Base-by-base conservation (phyloP, 2,329 filamentous ascomycete species). In the Monilinia laxa region DNA sequence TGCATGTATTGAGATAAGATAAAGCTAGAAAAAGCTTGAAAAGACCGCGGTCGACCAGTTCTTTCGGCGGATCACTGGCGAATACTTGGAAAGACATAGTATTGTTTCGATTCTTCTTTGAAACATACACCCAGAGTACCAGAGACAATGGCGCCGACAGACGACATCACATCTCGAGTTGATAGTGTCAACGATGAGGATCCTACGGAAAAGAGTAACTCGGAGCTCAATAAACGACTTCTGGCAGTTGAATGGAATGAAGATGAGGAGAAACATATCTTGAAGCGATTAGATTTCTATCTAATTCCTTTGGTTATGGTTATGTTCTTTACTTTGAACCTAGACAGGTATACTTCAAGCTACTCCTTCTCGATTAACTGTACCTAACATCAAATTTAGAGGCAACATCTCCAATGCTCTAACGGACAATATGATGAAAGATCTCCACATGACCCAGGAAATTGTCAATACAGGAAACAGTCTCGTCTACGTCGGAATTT, bases 351-450 rank as follows among this genome's bases (percentile, higher is more conserved):
- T 31, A n/a, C 5, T 16, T 20, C n/a, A 60, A 35, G 42, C 2
- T 28, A n/a, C 25, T 25, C 16, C 20, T 23, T 38, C 40, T 14
- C 20, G 12, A 38, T 38, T 0, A 28, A 35, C 0, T 38, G n/a
- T 23, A 4, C 3, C 42, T 64, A 58, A 64, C 14, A 11, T 10
- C 4, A 14, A 6, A 54, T 14, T 3, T n/a, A 64, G 62, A 58
- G 62, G 62, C 42, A 89, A 88, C 70, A 80, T 88, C 14, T 69
- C 71, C 4, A 85, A 86, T 72, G 87, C 85, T 7, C 77, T 86
- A 16, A 85, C 84, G 0, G 86, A 77, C 77, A 11, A 80, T 78
- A 53, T 67, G 38, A 49, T 65, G 66, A 42, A 25, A 7, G 62
- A 58, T 53, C 45, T 67, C 20, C 31, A 47, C 23, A 60, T 67